Percentiles rank a stretch among this genome's conserved stretches.
Conservation (phyloP, 768 basidiomycete genomes). For the Candolleomyces eurysporus region DNA sequence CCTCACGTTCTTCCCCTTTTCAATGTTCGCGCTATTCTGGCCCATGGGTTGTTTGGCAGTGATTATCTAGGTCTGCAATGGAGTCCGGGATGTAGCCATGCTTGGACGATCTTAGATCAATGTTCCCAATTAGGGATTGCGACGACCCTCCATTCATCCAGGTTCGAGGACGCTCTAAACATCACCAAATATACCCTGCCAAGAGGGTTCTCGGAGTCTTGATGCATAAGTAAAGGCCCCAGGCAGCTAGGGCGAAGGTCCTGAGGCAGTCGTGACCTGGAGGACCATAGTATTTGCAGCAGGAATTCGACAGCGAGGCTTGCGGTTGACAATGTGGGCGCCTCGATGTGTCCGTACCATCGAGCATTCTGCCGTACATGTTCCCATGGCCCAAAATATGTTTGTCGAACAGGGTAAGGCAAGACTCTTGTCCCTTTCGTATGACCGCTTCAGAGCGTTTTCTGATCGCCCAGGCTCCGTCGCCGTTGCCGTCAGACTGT, state of each 20-base stretch:
- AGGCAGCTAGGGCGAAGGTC: neutral
- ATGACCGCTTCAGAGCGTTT: too few relatives aligned
- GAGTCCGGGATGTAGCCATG: neutral
- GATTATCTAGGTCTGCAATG: constrained; percentile 8
- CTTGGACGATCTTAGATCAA: constrained; percentile 4
- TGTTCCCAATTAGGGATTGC: constrained; percentile 6
- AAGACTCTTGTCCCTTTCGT: too few relatives aligned
- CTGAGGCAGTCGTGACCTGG: neutral
- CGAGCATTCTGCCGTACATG: too few relatives aligned
- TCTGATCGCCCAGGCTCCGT: too few relatives aligned
- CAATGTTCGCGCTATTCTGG: constrained; percentile 3
- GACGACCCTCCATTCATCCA: constrained; percentile 6
- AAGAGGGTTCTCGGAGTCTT: neutral
- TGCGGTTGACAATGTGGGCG: too few relatives aligned
- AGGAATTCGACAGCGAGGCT: too few relatives aligned
- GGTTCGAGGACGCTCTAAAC: constrained; percentile 1
- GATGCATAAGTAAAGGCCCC: neutral
- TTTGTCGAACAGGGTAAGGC: too few relatives aligned
- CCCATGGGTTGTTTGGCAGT: constrained; percentile 8
- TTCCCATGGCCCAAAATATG: too few relatives aligned
- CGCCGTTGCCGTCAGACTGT: too few relatives aligned
- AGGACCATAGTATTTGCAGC: too few relatives aligned
- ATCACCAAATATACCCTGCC: constrained; percentile 3
- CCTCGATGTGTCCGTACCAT: too few relatives aligned
- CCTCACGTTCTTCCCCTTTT: constrained; percentile 8